Percentiles rank a stretch among this genome's conserved stretches.
Conservation (phyloP, 2,329 filamentous ascomycete species). For the Phaeosphaeria sp. region DNA sequence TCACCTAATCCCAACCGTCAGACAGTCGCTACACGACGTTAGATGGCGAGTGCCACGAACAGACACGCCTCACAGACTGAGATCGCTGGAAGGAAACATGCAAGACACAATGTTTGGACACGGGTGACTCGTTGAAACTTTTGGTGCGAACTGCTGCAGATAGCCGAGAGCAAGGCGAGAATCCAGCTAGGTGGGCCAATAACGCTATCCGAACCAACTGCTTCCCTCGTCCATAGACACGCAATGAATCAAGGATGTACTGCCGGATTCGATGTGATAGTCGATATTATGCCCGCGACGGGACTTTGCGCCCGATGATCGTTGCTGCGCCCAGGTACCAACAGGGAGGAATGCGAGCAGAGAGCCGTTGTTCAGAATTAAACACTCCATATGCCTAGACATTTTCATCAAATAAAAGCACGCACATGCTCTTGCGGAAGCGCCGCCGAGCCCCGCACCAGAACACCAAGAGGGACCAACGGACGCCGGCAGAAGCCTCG, state of each 20-base stretch:
- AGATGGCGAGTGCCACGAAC: constrained; percentile 33
- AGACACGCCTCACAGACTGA: constrained; percentile 22
- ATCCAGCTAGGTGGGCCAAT: constrained; percentile 15
- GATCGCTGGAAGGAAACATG: constrained; percentile 31
- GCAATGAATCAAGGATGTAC: constrained; percentile 22
- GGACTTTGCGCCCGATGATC: constrained; percentile 14
- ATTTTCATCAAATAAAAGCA: constrained; percentile 27
- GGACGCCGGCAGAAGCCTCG: constrained; percentile 36
- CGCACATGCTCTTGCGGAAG: constrained; percentile 16
- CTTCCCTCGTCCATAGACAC: constrained; percentile 23
- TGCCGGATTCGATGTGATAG: constrained; percentile 29
- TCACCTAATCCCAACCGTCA: constrained; percentile 1
- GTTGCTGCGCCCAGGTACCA: constrained; percentile 16
- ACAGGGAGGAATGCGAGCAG: constrained; percentile 13
- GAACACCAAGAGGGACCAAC: constrained; percentile 36
- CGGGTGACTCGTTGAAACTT: constrained; percentile 32
- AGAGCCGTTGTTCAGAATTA: constrained; percentile 8
- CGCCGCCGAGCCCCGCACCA: constrained; percentile 30
- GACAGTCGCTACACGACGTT: constrained; percentile 2
- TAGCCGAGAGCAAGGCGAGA: constrained; percentile 37
- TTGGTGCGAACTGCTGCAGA: constrained; percentile 29
- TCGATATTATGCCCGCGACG: constrained; percentile 27
- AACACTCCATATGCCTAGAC: constrained; percentile 18
- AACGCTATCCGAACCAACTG: background rate
- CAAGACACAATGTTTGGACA: constrained; percentile 22